Evolutionary conservation across 768 basidiomycete genomes (phyloP), one percentile per base, ranked within the genome.

Genomic region (Lentinula guzmanii): DNA sequence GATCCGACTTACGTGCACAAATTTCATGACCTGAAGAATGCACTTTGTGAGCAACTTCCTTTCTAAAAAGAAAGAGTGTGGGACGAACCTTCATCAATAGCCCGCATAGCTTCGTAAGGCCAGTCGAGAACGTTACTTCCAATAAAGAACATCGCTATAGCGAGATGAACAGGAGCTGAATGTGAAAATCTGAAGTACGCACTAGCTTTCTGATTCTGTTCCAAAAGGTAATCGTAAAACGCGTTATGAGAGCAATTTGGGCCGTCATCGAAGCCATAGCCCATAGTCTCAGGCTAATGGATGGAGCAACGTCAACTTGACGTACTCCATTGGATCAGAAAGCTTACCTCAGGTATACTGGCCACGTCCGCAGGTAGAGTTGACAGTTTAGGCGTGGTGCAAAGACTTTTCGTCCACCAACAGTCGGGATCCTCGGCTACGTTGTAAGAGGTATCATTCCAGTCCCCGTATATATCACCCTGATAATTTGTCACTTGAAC

Each of bases 201-300:
- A 82, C 82, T 84, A 7, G 86, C 85, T 77, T 79, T 83, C 71
- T 87, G 86, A 18, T 84, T 75, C 64, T 86, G 74, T 9, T 74
- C 68, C 1, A 65, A 52, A 41, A 87, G 75, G 63, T 71, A 87
- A 62, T 85, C 76, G 46, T 87, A 87, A 62, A 86, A 87, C 1
- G 73, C 76, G 59, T 86, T 86, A 62, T 87, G 86, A 5, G 83
- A 80, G 65, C 85, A 87, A 64, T 84, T 85, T 1, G 86, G 86
- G 1, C 86, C 86, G 61, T 87, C 85, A 62, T 87, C 86, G 62
- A 86, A 86, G 3, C 78, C 83, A 51, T 82, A 86, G 1, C 84
- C 86, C 16, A 85, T 70, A 4, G 85, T 84, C 10, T 70, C 66
- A 28, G 86, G 85, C 82, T 83, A 62, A 7, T 16, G 42, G 28